A percentile compares a stretch with the other conserved stretches of the same genome.
Conservation (phyloP, 345 rosid species). For the Linum tenue region DNA sequence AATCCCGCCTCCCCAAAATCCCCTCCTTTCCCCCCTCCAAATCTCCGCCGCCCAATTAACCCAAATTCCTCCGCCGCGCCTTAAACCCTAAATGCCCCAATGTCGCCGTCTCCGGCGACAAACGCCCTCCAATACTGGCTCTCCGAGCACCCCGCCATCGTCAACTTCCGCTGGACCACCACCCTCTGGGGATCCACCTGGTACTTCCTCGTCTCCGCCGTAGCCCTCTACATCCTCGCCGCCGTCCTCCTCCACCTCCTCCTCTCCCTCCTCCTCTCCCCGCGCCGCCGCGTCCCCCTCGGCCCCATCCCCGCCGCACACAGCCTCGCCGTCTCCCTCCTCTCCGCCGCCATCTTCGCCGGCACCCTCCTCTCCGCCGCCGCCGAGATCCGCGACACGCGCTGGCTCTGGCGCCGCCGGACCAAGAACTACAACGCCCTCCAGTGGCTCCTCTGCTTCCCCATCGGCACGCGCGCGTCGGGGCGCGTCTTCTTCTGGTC, state of each 20-base stretch:
- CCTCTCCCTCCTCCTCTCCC: conserved; percentile 2
- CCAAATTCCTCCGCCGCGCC: neutral
- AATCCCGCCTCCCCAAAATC: too few relatives aligned
- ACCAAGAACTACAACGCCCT: neutral
- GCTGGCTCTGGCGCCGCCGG: conserved; percentile 1
- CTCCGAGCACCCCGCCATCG: conserved; percentile 2
- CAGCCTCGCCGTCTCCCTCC: conserved; percentile 1
- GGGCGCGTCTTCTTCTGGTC: conserved; percentile 8
- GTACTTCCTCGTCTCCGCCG: conserved; percentile 8
- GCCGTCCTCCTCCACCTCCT: neutral
- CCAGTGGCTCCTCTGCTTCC: conserved; percentile 9
- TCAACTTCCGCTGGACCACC: conserved; percentile 11
- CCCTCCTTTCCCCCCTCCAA: neutral
- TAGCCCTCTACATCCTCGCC: conserved; percentile 2
- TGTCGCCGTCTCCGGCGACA: neutral
- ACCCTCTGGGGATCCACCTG: conserved; percentile 7
- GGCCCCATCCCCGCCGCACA: conserved; percentile 3
- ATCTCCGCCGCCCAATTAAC: neutral
- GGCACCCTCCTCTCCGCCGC: conserved; percentile 8
- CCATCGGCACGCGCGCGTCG: conserved; percentile 2
- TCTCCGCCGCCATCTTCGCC: conserved; percentile 1
- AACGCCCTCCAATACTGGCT: neutral
- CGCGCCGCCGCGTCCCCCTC: conserved; percentile 4
- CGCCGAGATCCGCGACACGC: conserved; percentile 2
- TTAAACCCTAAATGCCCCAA: neutral